A percentile compares a stretch with the other conserved stretches of the same genome.
phyloP scores from a whole-genome alignment of 192 early-diverging fungal species.

The Coemansia sp. region DNA sequence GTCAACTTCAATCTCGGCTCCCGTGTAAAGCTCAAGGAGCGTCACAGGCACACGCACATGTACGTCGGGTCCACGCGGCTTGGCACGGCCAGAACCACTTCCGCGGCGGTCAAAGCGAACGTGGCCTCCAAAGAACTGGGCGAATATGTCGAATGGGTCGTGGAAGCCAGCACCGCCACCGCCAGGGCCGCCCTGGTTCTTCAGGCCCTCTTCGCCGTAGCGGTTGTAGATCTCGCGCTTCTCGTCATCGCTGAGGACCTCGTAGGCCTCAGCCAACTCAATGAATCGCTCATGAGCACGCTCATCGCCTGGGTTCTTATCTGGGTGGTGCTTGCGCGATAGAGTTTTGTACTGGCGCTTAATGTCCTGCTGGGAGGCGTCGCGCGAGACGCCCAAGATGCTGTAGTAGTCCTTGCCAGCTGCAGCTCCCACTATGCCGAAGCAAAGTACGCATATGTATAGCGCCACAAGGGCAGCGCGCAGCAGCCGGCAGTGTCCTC shows the following conservation, averaged over 20 bases:
- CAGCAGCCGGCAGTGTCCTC: constrained; percentile 21
- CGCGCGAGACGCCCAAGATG: constrained; percentile 74
- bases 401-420: constrained; percentile 79
- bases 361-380: constrained; percentile 72
- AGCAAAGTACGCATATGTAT: constrained; percentile 18
- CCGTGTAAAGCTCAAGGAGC: constrained; percentile 89
- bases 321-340: constrained; percentile 86
- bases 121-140: constrained; percentile 80
- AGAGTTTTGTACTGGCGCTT: constrained; percentile 92
- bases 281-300: constrained; percentile 86
- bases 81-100: constrained; percentile 55
- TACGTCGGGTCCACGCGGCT: constrained; percentile 84
- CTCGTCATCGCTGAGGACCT: constrained; percentile 90
- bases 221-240: constrained; percentile 89
- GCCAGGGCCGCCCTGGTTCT: constrained; percentile 65
- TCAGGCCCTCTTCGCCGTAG: constrained; percentile 96
- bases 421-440: constrained; percentile 17
- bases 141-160: constrained; percentile 98
- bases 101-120: constrained; percentile 63
- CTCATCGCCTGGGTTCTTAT: constrained; percentile 86
- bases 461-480: constrained; percentile 13
- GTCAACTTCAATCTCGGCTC: constrained; percentile 84
- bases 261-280: constrained; percentile 89
- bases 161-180: constrained; percentile 67
- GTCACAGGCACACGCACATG: constrained; percentile 80